Base-by-base conservation (phyloP, 306 rosid species). In the Trifolium dubium region DNA sequence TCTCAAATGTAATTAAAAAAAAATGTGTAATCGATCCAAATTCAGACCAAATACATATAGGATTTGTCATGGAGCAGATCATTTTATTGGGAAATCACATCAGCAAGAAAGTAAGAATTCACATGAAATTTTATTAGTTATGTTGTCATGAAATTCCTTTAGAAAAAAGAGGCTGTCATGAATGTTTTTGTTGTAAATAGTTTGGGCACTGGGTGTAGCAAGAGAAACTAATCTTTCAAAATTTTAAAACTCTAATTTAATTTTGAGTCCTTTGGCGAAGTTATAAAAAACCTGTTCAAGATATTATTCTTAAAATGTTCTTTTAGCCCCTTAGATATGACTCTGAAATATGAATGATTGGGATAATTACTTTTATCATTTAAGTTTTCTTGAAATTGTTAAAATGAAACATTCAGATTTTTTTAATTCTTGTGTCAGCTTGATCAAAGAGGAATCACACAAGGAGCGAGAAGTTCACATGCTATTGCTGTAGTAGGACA, bases 381-480 rank as follows among this genome's bases (percentile, higher is more conserved):
- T 23, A 23, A 23, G 23, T 23, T 23, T 23, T 23, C 23, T 23
- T 23, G 23, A 0, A 23, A 23, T 23, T 23, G 46, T 63, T n/a
- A 63, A 8, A n/a, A 41, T 39, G 13, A 5, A 43, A 60, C 34
- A 29, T 56, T 41, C 3, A 14, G 31, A 23, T 10, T 30, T 29
- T 40, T n/a, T 49, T 14, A 18, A 32, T 13, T n/a, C 47, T 75
- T 14, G 15, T 11, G 7, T 13, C 81, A 93, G 98, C 86, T 93
- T 74, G 85, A 85, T 60, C 94, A 93, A 75, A 81, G 72, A 18
- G 93, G 94, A 50, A 65, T 30, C 14, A 85, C 87, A 4, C 97
- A 91, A 3, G 98, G 97, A 68, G 91, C 92, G 9, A 84, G 98
- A 83, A 93, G 98, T 71, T 93, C 98, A 17, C 98, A 93, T 68